phyloP scores from a whole-genome alignment of 1,284 basidiomycete species.

The Puccinia coronata region DNA sequence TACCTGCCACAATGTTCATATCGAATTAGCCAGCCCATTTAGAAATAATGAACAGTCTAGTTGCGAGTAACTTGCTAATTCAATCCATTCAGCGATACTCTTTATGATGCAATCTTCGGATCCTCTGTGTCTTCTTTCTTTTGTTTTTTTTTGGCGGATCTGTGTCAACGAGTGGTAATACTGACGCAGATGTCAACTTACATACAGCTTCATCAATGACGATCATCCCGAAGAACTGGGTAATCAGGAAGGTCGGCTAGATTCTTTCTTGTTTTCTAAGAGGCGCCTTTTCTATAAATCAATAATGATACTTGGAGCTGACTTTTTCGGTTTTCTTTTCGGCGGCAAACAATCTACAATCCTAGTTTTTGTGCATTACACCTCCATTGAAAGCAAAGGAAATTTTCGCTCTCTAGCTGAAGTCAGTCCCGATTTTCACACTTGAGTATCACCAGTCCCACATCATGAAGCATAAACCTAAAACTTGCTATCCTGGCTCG shows the following conservation, averaged over 20 bases:
- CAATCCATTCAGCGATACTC: neutral
- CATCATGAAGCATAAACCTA: neutral
- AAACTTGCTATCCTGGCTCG: neutral
- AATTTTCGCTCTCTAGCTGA: conserved; percentile 48
- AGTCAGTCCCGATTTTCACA: conserved; percentile 23
- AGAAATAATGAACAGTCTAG: neutral
- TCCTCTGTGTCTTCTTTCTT: neutral
- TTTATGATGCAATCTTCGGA: neutral
- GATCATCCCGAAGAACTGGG: conserved; percentile 49
- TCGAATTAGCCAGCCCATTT: no score
- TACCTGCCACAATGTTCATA: no score
- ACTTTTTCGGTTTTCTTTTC: neutral
- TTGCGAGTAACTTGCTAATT: neutral
- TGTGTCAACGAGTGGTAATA: neutral
- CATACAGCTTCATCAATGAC: conserved; percentile 49
- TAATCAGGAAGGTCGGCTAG: conserved; percentile 47
- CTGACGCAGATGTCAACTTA: neutral
- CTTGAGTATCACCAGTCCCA: neutral
- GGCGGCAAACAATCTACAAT: neutral
- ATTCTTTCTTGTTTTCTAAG: neutral
- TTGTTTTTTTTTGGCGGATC: neutral
- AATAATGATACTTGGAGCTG: neutral
- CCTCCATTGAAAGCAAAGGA: conserved; percentile 48
- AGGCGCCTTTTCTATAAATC: no score
- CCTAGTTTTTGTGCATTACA: conserved; percentile 50